These are phyloP conservation scores for Cavenderia fasciculata DNA, from an alignment of 78 protist species.

Conservation along the genomic window DNA sequence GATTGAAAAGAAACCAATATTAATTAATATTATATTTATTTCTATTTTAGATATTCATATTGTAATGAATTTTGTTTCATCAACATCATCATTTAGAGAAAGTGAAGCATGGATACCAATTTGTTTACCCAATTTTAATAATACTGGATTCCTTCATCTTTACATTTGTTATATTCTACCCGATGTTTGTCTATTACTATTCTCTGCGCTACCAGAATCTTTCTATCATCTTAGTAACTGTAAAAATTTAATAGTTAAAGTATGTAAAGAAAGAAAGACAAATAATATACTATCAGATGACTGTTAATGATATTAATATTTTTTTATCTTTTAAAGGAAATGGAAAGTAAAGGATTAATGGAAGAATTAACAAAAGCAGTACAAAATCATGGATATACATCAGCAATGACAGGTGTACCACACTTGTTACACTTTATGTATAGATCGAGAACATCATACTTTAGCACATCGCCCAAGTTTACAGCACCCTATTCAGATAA, in stretches of 20 bases:
- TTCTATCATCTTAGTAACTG: slow-evolving; percentile 52
- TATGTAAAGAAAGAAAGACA: background rate
- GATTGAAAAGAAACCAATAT: too few species aligned
- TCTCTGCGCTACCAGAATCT: slow-evolving; percentile 65
- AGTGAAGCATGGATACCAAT: slow-evolving; percentile 81
- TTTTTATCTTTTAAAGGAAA: background rate
- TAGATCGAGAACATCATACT: slow-evolving; percentile 30
- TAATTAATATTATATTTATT: background rate
- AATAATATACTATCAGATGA: background rate
- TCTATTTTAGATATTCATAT: slow-evolving; percentile 62
- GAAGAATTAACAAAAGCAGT: slow-evolving; percentile 74
- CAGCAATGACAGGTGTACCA: slow-evolving; percentile 11
- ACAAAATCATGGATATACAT: slow-evolving; percentile 33
- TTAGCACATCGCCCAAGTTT: slow-evolving; percentile 44
- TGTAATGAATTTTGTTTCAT: slow-evolving; percentile 70
- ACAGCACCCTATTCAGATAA: slow-evolving; percentile 65
- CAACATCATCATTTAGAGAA: slow-evolving; percentile 71
- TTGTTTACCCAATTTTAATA: slow-evolving; percentile 79
- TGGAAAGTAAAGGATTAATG: slow-evolving; percentile 8
- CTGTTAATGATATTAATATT: background rate
- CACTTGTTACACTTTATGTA: slow-evolving; percentile 72
- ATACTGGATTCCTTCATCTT: slow-evolving; percentile 68
- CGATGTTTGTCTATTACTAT: slow-evolving; percentile 76
- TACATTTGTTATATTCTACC: slow-evolving; percentile 68
- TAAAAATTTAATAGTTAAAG: slow-evolving; percentile 39